These are phyloP conservation scores for Aspergillus pseudoterreus DNA, from an alignment of 2,329 filamentous ascomycete species.

Conservation along the genomic window DNA sequence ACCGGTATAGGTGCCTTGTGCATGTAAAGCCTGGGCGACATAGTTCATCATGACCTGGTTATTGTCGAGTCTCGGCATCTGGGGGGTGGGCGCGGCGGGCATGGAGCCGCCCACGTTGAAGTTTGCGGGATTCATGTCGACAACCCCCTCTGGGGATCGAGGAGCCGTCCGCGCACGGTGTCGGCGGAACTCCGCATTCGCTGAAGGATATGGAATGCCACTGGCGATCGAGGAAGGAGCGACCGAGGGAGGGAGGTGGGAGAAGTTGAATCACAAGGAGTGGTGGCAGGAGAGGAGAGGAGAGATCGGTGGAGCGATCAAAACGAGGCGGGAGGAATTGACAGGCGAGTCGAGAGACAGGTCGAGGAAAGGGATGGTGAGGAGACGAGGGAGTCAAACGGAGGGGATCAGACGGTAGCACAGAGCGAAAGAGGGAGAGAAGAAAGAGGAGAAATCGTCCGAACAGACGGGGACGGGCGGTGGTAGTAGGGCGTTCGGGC, in stretches of 20 bases:
- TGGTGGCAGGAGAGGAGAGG: not conserved
- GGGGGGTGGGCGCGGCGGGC: constrained; percentile 31
- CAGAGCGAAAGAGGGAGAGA: not conserved
- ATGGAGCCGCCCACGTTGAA: constrained; percentile 37
- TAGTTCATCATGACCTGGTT: constrained; percentile 34
- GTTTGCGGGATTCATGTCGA: constrained; percentile 42
- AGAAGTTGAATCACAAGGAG: not conserved
- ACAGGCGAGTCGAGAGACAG: not conserved
- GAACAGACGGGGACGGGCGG: constrained; percentile 7
- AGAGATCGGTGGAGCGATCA: too few relatives aligned
- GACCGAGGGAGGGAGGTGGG: not conserved
- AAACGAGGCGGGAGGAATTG: not conserved
- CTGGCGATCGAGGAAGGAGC: not conserved
- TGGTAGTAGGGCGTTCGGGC: constrained; percentile 35
- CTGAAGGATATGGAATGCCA: constrained; percentile 15
- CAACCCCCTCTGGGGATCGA: constrained; percentile 35
- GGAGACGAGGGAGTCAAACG: not conserved
- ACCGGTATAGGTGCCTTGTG: constrained; percentile 41
- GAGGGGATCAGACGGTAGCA: not conserved
- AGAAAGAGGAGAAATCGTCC: constrained; percentile 15
- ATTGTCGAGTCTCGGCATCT: constrained; percentile 33
- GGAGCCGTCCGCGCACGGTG: constrained; percentile 29
- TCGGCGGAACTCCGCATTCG: constrained; percentile 35
- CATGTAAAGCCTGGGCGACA: constrained; percentile 37
- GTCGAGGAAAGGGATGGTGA: not conserved